Base-by-base conservation (phyloP, 78 protist species). In the Protostelium mycophagum region DNA sequence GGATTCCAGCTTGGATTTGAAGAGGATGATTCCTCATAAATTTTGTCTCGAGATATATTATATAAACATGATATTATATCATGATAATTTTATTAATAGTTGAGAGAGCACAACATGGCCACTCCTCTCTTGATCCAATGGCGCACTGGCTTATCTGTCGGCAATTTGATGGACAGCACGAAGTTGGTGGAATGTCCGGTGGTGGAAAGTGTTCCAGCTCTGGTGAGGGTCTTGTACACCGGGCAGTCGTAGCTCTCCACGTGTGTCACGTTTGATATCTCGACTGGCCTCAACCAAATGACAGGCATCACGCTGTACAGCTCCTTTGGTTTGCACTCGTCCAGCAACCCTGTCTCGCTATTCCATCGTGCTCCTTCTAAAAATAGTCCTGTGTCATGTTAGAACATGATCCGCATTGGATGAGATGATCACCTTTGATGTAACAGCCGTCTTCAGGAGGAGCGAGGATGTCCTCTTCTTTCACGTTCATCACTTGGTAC, bases 111-210 rank as follows among this genome's bases (percentile, higher is more conserved):
- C 86, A 97, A 34, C 0, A 94, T 5, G 28, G 98, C 98, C 0
- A 91, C 95, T 25, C 97, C 97, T 0, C 97, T 86, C 91, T 92
- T 91, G 90, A 97, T 91, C 97, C 97, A 97, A 85, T 96, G 95
- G 23, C 83, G 0, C 35, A 36, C 89, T 0, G 87, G 38, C 29
- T 16, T 0, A n/a, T 86, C 63, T 1, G 95, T 87, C 0, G 97
- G 97, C 29, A 97, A 38, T 63, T 91, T 94, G 37, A 95, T 28
- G 35, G 89, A 10, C 89, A 94, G 35, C 34, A 95, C 97, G 51
- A 90, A 95, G 94, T 97, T 96, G 83, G 97, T 93, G 28, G 96
- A 88, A 87, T 94, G 94, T 0, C 96, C 94, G n/a, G 98, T 96
- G 38, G 97, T 93, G 0, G 92, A 88, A 29, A 96, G 63, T 35